Percentiles rank a stretch among this genome's conserved stretches.
Conservation (phyloP, 2,329 filamentous ascomycete species). For the Cordyceps cateniannulata region DNA sequence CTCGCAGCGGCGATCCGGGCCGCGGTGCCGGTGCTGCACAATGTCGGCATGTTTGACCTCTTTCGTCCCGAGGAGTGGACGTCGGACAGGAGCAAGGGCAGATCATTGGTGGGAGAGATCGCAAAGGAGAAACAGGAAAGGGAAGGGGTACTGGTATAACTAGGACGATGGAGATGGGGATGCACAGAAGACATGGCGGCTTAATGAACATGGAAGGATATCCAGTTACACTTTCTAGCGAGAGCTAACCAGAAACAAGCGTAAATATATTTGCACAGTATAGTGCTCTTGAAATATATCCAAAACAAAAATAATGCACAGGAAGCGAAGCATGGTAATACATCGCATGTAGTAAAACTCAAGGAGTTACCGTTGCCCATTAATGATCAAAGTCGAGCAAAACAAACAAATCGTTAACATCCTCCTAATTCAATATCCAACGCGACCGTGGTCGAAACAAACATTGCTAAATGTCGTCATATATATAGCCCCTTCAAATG, state of each 20-base stretch:
- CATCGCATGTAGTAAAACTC: background rate
- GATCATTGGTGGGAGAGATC: constrained; percentile 13
- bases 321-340: background rate
- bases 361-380: background rate
- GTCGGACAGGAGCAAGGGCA: background rate
- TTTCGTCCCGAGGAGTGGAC: constrained; percentile 15
- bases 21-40: constrained; percentile 12
- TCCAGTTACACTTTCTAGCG: background rate
- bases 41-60: constrained; percentile 15
- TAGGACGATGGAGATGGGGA: background rate
- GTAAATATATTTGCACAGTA: background rate
- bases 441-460: background rate
- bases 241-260: background rate
- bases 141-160: background rate
- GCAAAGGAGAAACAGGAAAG: constrained; percentile 1
- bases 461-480: background rate
- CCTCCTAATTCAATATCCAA: background rate
- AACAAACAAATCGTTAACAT: background rate
- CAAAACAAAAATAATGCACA: background rate
- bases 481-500: background rate
- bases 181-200: background rate
- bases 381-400: background rate
- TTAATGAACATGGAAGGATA: background rate
- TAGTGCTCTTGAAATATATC: background rate
- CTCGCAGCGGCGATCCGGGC: constrained; percentile 12